Base-by-base conservation (phyloP, 208 protist genomes). In the Trypanosomatidae sp. region DNA sequence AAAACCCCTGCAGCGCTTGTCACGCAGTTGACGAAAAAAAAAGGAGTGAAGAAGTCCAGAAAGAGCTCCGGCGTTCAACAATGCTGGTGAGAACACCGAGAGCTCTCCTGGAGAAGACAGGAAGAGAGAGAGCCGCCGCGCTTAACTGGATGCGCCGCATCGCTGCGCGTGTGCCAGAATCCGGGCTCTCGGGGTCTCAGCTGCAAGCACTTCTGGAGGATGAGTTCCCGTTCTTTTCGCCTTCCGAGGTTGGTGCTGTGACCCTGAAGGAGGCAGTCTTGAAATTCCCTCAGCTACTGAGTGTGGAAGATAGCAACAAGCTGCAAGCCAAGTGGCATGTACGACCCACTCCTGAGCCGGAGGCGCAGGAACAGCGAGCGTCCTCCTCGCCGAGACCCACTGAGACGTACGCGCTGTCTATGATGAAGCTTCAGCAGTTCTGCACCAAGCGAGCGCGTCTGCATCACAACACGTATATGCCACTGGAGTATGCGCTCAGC, bases 131-230 rank as follows among this genome's bases (percentile, higher is more conserved):
- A 39, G 3, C 22, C 8, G 66, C 53, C 7, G 58, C n/a, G 0
- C 72, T 56, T 22, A 10, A 59, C 8, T 78, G 65, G 72, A 73
- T 92, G 53, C 36, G 53, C 13, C 71, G 71, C 28, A 78, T 95
- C 43, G 82, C 87, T 0, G 69, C 69, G 15, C 87, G 86, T 6
- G 52, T 95, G 6, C 85, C 85, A 2, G 13, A 69, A 2, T 58
- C 65, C 1, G 87, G 87, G 8, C 55, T 88, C 22, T 84, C 70
- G 66, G 69, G 75, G 17, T 76, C 87, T n/a, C 87, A 91, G 58
- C 73, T 95, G 58, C 86, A 87, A 67, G 84, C 80, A 1, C 69
- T 95, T 13, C 30, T 92, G 28, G 81, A 91, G 49, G 86, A 91
- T 49, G 82, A 87, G 55, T 81, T 85, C 64, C 90, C 87, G 1